Conservation (phyloP, 164 flowering plant species). For the Berberis vulgaris region DNA sequence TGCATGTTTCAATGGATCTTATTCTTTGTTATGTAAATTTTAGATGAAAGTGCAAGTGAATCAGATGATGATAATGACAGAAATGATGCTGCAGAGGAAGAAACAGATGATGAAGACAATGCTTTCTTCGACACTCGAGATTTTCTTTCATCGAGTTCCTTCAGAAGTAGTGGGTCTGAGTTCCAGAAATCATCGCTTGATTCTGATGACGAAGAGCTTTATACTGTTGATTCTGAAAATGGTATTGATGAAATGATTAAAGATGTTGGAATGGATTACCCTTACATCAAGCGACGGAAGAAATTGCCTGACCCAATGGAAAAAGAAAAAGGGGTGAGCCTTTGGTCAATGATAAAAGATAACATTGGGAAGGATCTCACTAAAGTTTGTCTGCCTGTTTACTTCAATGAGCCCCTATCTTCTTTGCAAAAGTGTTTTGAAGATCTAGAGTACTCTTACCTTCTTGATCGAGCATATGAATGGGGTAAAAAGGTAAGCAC, state of each 20-base stretch:
- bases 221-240: background rate
- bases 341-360: slow-evolving; percentile 10
- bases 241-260: slow-evolving; percentile 4
- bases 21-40: background rate
- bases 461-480: slow-evolving; percentile 8
- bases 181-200: slow-evolving; percentile 8
- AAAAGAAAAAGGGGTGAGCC: slow-evolving; percentile 11
- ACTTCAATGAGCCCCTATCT: slow-evolving; percentile 11
- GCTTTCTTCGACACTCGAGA: slow-evolving; percentile 7
- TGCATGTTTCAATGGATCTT: background rate
- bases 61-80: slow-evolving; percentile 7
- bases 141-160: slow-evolving; percentile 8
- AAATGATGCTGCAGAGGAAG: slow-evolving; percentile 9
- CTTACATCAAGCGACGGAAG: slow-evolving; percentile 9
- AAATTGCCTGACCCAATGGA: slow-evolving; percentile 11
- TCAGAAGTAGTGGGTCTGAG: slow-evolving; percentile 8
- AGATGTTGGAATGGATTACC: slow-evolving; percentile 5
- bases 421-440: slow-evolving; percentile 11
- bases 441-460: slow-evolving; percentile 8
- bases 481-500: slow-evolving; percentile 12
- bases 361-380: slow-evolving; percentile 11
- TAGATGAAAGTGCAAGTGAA: slow-evolving; percentile 9
- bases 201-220: slow-evolving; percentile 7
- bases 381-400: slow-evolving; percentile 10
- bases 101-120: slow-evolving; percentile 8